Percentiles rank a stretch among this genome's conserved stretches.
phyloP scores from a whole-genome alignment of 306 rosid species.

The Echinosophora koreensis region DNA sequence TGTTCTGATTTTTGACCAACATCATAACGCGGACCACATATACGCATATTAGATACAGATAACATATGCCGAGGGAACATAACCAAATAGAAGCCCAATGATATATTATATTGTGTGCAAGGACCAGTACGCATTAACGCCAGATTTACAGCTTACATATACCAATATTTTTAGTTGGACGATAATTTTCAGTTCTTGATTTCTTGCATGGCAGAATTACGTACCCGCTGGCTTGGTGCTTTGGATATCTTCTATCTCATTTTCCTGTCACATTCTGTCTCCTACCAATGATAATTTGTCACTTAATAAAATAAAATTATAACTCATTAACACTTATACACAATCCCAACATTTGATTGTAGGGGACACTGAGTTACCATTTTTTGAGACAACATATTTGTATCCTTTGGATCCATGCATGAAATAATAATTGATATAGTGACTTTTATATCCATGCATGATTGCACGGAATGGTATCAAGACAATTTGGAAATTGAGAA shows the following conservation, averaged over 20 bases:
- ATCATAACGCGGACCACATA: constrained; percentile 61
- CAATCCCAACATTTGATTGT: too few relatives aligned
- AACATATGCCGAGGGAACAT: not conserved
- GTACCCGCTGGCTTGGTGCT: not conserved
- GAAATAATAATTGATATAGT: constrained; percentile 2
- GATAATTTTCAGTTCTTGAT: not conserved
- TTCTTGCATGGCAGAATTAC: not conserved
- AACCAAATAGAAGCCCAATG: not conserved
- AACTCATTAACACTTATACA: too few relatives aligned
- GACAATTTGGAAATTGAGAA: constrained; percentile 29
- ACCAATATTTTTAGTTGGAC: constrained; percentile 21
- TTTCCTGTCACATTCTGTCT: too few relatives aligned
- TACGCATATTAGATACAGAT: not conserved
- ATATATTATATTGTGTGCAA: not conserved
- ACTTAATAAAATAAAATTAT: too few relatives aligned
- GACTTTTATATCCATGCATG: not conserved
- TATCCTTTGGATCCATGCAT: constrained; percentile 20
- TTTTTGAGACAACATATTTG: too few relatives aligned
- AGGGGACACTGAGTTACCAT: not conserved
- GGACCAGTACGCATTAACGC: not conserved
- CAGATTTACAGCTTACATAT: not conserved
- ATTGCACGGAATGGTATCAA: not conserved
- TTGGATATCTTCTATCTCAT: not conserved
- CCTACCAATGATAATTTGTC: too few relatives aligned
- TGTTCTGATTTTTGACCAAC: constrained; percentile 60